Conservation (phyloP, 345 rosid genomes). For the Aurinia saxatilis region DNA sequence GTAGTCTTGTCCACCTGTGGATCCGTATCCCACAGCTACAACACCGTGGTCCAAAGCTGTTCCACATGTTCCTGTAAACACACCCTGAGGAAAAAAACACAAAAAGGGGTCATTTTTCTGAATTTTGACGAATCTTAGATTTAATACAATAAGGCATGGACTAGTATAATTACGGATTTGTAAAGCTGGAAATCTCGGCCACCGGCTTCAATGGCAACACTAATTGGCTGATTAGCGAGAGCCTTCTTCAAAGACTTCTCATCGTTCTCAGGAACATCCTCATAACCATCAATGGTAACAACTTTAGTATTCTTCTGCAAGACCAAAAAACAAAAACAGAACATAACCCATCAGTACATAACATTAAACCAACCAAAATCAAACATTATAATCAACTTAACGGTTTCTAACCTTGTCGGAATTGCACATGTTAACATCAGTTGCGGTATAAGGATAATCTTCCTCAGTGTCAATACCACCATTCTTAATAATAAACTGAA, state of each 20-base stretch:
- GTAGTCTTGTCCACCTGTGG: slow-evolving; percentile 21
- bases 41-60: slow-evolving; percentile 29
- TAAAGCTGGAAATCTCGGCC: slow-evolving; percentile 24
- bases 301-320: slow-evolving; percentile 56
- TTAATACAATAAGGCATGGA: not conserved
- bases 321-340: not conserved
- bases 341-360: not conserved
- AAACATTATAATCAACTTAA: not conserved
- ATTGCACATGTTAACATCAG: slow-evolving; percentile 38
- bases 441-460: slow-evolving; percentile 53
- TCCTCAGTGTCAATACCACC: slow-evolving; percentile 66
- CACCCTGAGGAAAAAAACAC: slow-evolving; percentile 18
- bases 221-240: slow-evolving; percentile 68
- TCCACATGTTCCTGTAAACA: slow-evolving; percentile 31
- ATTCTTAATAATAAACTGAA: slow-evolving; percentile 49
- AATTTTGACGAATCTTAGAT: not conserved
- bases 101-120: not conserved
- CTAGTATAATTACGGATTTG: not conserved
- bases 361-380: not conserved
- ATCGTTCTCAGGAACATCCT: slow-evolving; percentile 58
- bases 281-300: slow-evolving; percentile 60
- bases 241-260: slow-evolving; percentile 65
- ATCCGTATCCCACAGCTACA: slow-evolving; percentile 26
- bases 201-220: slow-evolving; percentile 41
- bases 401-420: slow-evolving; percentile 40